A percentile compares a stretch with the other conserved stretches of the same genome.
Evolutionary conservation across 805 yeast species (phyloP).

Genomic region (Candida arabinofermentans): DNA sequence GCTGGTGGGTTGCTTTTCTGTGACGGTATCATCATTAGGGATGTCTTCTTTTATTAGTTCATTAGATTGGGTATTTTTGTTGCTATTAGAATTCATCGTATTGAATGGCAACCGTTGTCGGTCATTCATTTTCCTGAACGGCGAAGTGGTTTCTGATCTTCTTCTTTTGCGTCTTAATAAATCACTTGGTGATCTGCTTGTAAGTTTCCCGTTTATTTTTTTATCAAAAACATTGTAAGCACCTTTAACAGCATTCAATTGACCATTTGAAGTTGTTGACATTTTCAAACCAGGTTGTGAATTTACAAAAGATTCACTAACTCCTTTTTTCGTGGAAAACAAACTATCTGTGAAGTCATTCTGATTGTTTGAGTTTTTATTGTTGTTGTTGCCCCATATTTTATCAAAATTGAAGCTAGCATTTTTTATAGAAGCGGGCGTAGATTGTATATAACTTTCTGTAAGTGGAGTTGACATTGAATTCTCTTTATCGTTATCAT

Average conservation of each 20-base stretch:
- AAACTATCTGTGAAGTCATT: constrained; percentile 1
- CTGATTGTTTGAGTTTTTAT: neutral
- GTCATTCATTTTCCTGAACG: neutral
- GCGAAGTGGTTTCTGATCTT: constrained; percentile 7
- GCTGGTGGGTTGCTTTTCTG: neutral
- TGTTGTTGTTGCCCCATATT: neutral
- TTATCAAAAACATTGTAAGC: constrained; percentile 29
- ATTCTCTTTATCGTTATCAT: neutral
- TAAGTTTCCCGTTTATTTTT: neutral
- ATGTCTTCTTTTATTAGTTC: neutral
- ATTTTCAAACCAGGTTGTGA: constrained; percentile 21
- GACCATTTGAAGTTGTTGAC: constrained; percentile 19
- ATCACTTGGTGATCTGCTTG: constrained; percentile 1
- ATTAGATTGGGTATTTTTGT: neutral
- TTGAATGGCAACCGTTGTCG: neutral
- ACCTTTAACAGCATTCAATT: constrained; percentile 25
- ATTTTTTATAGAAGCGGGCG: constrained; percentile 9
- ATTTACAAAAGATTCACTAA: constrained; percentile 20
- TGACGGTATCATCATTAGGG: neutral
- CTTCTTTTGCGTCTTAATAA: constrained; percentile 15
- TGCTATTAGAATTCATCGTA: neutral
- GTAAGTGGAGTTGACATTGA: constrained; percentile 4
- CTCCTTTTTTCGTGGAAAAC: too few relatives aligned
- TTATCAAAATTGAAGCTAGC: constrained; percentile 8
- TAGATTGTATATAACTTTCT: constrained; percentile 2